Conservation (phyloP, 2,329 filamentous ascomycete genomes). For the Beauveria medogensis region DNA sequence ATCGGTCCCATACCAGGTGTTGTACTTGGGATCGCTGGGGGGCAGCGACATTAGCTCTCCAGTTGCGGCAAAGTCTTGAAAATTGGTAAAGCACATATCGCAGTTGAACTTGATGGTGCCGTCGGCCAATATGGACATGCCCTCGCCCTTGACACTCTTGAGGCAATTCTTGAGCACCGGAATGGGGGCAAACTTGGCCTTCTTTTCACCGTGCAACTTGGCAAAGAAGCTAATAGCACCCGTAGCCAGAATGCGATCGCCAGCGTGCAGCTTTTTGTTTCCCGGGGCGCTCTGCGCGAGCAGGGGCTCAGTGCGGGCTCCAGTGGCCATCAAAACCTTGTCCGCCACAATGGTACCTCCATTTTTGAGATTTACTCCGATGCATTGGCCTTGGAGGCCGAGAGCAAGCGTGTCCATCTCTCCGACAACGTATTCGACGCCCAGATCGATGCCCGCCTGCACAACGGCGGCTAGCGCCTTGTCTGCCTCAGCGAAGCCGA, state of each 20-base stretch:
- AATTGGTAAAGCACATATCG: constrained; percentile 50
- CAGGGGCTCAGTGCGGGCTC: constrained; percentile 47
- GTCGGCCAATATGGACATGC: constrained; percentile 36
- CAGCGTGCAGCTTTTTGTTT: constrained; percentile 42
- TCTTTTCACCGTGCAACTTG: constrained; percentile 34
- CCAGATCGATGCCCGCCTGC: constrained; percentile 40
- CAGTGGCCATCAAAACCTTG: constrained; percentile 46
- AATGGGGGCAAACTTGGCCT: constrained; percentile 37
- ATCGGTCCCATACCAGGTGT: constrained; percentile 30
- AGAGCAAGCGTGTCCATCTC: constrained; percentile 40
- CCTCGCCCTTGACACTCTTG: constrained; percentile 33
- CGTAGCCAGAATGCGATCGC: constrained; percentile 46
- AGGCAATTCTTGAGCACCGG: constrained; percentile 45
- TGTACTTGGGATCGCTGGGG: constrained; percentile 34
- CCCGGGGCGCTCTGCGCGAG: constrained; percentile 43
- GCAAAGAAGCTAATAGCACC: constrained; percentile 39
- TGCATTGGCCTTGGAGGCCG: constrained; percentile 35
- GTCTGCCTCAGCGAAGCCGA: constrained; percentile 52
- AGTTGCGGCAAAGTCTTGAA: constrained; percentile 34
- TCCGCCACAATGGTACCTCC: constrained; percentile 41
- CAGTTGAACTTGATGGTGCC: constrained; percentile 55
- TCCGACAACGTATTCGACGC: constrained; percentile 47
- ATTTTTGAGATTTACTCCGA: constrained; percentile 40
- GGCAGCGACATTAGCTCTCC: constrained; percentile 46
- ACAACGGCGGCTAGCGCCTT: constrained; percentile 48